A percentile compares a stretch with the other conserved stretches of the same genome.
phyloP scores from a whole-genome alignment of 164 flowering plant species.

The Buxus sempervirens region DNA sequence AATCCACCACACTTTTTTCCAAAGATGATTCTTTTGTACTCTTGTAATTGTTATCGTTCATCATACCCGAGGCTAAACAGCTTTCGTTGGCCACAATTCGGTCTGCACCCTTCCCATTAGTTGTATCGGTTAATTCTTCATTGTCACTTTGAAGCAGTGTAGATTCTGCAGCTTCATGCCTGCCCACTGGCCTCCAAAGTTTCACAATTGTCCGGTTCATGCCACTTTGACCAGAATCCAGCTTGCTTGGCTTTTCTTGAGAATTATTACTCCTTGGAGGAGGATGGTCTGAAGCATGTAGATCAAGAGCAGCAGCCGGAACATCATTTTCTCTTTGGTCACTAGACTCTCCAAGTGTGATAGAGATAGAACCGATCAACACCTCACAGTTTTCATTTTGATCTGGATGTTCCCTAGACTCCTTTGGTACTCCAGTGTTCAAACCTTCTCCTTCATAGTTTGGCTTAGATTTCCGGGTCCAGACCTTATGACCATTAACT shows the following conservation, averaged over 20 bases:
- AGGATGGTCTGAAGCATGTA: constrained; percentile 21
- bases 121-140: constrained; percentile 17
- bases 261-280: constrained; percentile 18
- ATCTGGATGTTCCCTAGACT: constrained; percentile 18
- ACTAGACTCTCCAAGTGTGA: constrained; percentile 36
- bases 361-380: constrained; percentile 78
- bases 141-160: constrained; percentile 21
- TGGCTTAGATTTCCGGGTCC: constrained; percentile 60
- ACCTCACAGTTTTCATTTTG: constrained; percentile 42
- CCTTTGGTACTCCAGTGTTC: constrained; percentile 20
- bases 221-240: constrained; percentile 30
- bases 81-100: constrained; percentile 15
- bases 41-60: constrained; percentile 9
- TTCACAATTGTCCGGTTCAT: constrained; percentile 28
- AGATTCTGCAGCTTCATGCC: constrained; percentile 31
- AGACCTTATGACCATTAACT: constrained; percentile 42
- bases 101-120: constrained; percentile 20
- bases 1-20: constrained; percentile 15
- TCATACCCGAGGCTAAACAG: constrained; percentile 14
- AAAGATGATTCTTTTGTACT: background rate
- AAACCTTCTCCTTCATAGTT: constrained; percentile 28
- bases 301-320: constrained; percentile 20
- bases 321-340: constrained; percentile 12
- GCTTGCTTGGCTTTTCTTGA: constrained; percentile 30
- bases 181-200: constrained; percentile 64